phyloP scores from a whole-genome alignment of 2,329 filamentous ascomycete genomes.

The Aphanoascus verrucosus region DNA sequence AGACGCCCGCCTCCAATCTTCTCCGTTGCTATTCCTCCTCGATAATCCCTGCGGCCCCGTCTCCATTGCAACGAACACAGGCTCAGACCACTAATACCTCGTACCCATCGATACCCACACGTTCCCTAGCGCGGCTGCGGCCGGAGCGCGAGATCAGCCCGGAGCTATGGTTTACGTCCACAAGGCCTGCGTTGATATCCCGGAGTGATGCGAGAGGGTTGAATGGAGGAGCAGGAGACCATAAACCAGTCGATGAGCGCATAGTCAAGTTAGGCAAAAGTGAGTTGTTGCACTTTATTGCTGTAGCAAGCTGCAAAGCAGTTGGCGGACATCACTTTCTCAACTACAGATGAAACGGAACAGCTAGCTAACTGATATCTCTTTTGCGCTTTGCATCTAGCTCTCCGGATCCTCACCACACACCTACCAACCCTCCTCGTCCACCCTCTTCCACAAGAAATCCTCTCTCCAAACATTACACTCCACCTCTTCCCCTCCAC shows the following conservation, averaged over 20 bases:
- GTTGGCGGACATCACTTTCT: neutral
- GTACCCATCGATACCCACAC: slow-evolving; percentile 23
- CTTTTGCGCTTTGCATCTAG: slow-evolving; percentile 27
- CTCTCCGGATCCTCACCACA: slow-evolving; percentile 51
- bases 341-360: neutral
- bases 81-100: neutral
- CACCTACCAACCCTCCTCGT: slow-evolving; percentile 51
- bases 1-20: neutral
- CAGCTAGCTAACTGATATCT: slow-evolving; percentile 3
- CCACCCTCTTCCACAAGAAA: slow-evolving; percentile 50
- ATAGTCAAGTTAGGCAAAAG: slow-evolving; percentile 16
- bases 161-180: slow-evolving; percentile 27
- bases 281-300: slow-evolving; percentile 1
- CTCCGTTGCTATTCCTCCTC: slow-evolving; percentile 5
- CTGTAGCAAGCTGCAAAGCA: neutral
- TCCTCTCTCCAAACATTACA: slow-evolving; percentile 51
- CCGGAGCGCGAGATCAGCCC: slow-evolving; percentile 24
- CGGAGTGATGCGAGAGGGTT: slow-evolving; percentile 1
- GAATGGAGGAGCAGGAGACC: slow-evolving; percentile 3
- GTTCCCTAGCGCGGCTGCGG: slow-evolving; percentile 29
- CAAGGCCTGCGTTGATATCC: slow-evolving; percentile 8
- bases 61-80: slow-evolving; percentile 4
- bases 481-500: slow-evolving; percentile 55
- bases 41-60: slow-evolving; percentile 7
- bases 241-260: slow-evolving; percentile 14